These are phyloP conservation scores for Gossypium arboreum DNA, from an alignment of 345 rosid genomes.

Conservation along the genomic window DNA sequence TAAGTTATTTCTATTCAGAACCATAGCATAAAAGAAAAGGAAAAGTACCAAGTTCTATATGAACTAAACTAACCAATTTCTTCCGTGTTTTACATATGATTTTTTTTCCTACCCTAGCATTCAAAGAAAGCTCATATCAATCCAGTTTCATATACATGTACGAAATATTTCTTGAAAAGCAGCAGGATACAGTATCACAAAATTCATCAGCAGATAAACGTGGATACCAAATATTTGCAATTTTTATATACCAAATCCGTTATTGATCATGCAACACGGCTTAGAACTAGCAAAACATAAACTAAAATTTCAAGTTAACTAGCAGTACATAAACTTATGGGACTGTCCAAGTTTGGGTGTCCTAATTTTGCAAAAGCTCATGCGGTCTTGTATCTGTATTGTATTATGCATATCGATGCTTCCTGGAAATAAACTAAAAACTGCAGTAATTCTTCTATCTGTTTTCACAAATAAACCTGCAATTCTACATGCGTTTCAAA, in stretches of 20 bases:
- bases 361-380: not conserved
- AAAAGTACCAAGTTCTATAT: not conserved
- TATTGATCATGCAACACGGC: too few relatives aligned
- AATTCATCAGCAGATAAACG: too few relatives aligned
- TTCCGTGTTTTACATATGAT: not conserved
- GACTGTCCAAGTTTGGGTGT: not conserved
- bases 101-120: not conserved
- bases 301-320: not conserved
- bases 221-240: too few relatives aligned
- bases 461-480: not conserved
- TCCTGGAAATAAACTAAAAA: not conserved
- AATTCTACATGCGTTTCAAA: not conserved
- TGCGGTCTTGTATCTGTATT: not conserved
- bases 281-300: too few relatives aligned
- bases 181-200: too few relatives aligned
- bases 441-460: not conserved
- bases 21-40: not conserved
- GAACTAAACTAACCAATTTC: not conserved
- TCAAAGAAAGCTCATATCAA: not conserved
- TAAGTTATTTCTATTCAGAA: not conserved
- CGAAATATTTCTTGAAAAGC: not conserved
- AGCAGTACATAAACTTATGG: too few relatives aligned
- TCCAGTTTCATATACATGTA: not conserved
- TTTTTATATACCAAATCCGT: too few relatives aligned
- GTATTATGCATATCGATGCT: not conserved